Base-by-base conservation (phyloP, 2,329 filamentous ascomycete genomes). In the Fusarium aywerte region DNA sequence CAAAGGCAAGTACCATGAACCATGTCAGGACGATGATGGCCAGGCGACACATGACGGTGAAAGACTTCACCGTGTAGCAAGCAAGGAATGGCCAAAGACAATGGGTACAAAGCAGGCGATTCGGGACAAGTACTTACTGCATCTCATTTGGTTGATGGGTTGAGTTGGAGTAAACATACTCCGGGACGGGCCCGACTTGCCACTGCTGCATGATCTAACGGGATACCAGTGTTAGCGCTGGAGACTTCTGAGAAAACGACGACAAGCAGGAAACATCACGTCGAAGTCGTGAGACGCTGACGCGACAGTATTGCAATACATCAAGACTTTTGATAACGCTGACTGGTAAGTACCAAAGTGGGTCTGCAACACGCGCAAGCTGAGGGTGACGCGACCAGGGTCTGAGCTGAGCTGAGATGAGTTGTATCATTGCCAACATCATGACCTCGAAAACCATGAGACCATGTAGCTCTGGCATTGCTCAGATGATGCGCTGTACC, bases 181-280 rank as follows among this genome's bases (percentile, higher is more conserved):
- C 84, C 80, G 84, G 84, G 79, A 87, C 81, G 71, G 84, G 84
- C 79, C 84, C 84, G 77, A 87, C 83, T 78, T 86, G 83, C 85
- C 85, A 87, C 79, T 86, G 84, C 80, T 87, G 83, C 85, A 87
- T 87, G 79, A 78, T 83, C 84, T 86, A 58, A 58, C 67, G 49
- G 56, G 70, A 70, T 40, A 51, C 38, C 31, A 73, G 71, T 65
- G 57, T 77, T 65, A 71, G 70, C 65, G 43, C 48, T 49, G 36
- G 15, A 27, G 23, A 55, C 36, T 18, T 11, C 27, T n/a, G 35
- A 48, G n/a, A 31, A 51, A 35, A 55, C 35, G 38, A 56, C 50
- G 39, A 40, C 21, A 64, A 40, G 60, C 49, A 62, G 43, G 58
- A 43, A 65, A 53, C 44, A 61, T 48, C 38, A 53, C 51, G 31